phyloP scores from a whole-genome alignment of 2,329 filamentous ascomycete species.

The Stylonectria norvegica region DNA sequence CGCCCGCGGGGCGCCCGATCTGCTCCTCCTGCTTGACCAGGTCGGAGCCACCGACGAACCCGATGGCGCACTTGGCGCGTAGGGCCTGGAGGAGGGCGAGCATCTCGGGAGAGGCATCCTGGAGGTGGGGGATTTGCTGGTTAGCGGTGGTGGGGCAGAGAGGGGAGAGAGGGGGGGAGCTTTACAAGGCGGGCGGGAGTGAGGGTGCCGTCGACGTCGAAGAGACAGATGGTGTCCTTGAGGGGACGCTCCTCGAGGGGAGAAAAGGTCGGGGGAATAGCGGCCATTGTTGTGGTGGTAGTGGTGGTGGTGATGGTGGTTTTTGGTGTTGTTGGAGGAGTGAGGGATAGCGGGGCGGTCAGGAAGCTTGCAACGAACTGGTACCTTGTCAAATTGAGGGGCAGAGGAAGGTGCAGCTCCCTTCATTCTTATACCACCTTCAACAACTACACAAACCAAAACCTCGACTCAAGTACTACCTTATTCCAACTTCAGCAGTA shows the following conservation, averaged over 20 bases:
- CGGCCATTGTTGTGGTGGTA: slow-evolving; percentile 1
- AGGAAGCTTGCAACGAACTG: slow-evolving; percentile 6
- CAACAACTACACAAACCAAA: no score
- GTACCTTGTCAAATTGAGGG: neutral
- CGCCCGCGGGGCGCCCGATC: slow-evolving; percentile 62
- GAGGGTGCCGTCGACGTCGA: slow-evolving; percentile 94
- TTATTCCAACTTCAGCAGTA: neutral
- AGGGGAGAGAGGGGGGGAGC: neutral
- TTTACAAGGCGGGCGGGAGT: slow-evolving; percentile 75
- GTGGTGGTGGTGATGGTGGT: neutral
- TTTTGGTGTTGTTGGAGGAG: slow-evolving; percentile 4
- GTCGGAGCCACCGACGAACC: slow-evolving; percentile 90
- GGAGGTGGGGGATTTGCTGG: slow-evolving; percentile 2
- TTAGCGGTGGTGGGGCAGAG: neutral
- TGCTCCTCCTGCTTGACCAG: slow-evolving; percentile 95
- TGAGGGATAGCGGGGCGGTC: slow-evolving; percentile 14
- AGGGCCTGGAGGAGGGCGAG: slow-evolving; percentile 74
- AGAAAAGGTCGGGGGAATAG: slow-evolving; percentile 51
- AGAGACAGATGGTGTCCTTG: slow-evolving; percentile 90
- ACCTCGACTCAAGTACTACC: no score
- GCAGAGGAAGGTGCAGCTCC: neutral
- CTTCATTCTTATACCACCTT: neutral
- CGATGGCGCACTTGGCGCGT: slow-evolving; percentile 83
- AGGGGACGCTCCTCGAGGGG: slow-evolving; percentile 79
- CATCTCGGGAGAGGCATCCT: slow-evolving; percentile 77